Conservation (phyloP, 306 rosid species). For the Morella rubra region DNA sequence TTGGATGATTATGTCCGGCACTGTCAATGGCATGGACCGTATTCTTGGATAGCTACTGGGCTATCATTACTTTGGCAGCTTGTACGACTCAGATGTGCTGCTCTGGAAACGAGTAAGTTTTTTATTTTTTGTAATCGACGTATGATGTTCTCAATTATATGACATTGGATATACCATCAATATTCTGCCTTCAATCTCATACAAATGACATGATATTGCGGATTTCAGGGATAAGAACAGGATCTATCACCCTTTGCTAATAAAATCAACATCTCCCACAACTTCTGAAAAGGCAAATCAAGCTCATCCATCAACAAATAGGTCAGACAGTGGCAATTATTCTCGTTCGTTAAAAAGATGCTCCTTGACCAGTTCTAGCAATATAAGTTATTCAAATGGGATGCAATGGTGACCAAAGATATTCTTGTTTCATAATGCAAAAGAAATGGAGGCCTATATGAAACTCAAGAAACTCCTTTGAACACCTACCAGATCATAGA, state of each 20-base stretch:
- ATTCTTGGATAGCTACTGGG: conserved; percentile 68
- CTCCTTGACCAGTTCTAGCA: neutral
- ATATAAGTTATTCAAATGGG: neutral
- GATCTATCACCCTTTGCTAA: conserved; percentile 47
- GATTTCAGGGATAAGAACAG: conserved; percentile 34
- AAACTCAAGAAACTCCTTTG: conserved; percentile 1
- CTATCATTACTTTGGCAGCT: conserved; percentile 51
- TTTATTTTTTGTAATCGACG: too few species aligned
- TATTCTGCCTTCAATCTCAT: neutral
- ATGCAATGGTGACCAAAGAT: neutral
- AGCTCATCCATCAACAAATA: conserved; percentile 30
- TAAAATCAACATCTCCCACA: conserved; percentile 44
- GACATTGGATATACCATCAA: too few species aligned
- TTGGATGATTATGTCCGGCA: conserved; percentile 50
- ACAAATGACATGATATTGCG: neutral
- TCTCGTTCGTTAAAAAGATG: too few species aligned
- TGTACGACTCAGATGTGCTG: conserved; percentile 45
- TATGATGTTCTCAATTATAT: too few species aligned
- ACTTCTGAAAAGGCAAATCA: conserved; percentile 40
- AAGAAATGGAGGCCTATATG: conserved; percentile 17
- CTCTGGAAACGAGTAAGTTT: conserved; percentile 42
- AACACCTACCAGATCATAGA: conserved; percentile 35
- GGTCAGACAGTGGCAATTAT: conserved; percentile 16
- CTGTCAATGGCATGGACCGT: conserved; percentile 30
- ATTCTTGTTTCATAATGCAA: conserved; percentile 4